These are phyloP conservation scores for Fomitopsis betulina DNA, from an alignment of 1,284 basidiomycete genomes.

Conservation along the genomic window DNA sequence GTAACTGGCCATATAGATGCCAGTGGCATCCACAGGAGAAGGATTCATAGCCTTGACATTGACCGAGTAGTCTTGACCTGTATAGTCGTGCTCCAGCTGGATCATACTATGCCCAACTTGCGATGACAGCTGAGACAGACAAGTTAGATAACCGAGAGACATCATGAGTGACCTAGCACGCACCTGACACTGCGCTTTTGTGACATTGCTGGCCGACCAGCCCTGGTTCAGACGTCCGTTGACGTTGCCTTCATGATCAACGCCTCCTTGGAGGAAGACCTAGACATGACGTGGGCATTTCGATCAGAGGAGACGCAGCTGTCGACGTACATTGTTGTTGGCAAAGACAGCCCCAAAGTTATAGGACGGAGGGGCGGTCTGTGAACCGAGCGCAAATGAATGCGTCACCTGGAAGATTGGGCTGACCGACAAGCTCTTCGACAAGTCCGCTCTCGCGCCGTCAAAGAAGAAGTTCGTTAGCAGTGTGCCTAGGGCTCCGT, in stretches of 20 bases:
- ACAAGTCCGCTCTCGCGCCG: slow-evolving; percentile 93
- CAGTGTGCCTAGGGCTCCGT: slow-evolving; percentile 65
- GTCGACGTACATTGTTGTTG: slow-evolving; percentile 62
- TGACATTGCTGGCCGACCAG: slow-evolving; percentile 77
- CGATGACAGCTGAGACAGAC: slow-evolving; percentile 48
- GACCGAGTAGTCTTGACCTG: slow-evolving; percentile 84
- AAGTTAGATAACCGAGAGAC: slow-evolving; percentile 8
- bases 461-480: slow-evolving; percentile 96
- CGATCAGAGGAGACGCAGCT: not conserved
- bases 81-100: slow-evolving; percentile 93
- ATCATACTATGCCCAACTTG: slow-evolving; percentile 83
- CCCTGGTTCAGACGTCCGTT: slow-evolving; percentile 89
- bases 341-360: slow-evolving; percentile 95
- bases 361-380: slow-evolving; percentile 77
- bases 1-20: slow-evolving; percentile 92
- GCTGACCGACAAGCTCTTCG: slow-evolving; percentile 89
- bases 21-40: slow-evolving; percentile 83
- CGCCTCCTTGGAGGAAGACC: slow-evolving; percentile 90
- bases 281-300: slow-evolving; percentile 27
- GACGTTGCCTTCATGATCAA: slow-evolving; percentile 92
- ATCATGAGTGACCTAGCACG: slow-evolving; percentile 22
- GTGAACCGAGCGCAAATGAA: slow-evolving; percentile 85
- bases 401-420: slow-evolving; percentile 99
- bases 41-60: slow-evolving; percentile 95
- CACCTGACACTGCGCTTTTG: slow-evolving; percentile 91